Evolutionary conservation across 2,329 filamentous ascomycete genomes (phyloP), one percentile per base, ranked within the genome.

Genomic region (Alternaria sp.): DNA sequence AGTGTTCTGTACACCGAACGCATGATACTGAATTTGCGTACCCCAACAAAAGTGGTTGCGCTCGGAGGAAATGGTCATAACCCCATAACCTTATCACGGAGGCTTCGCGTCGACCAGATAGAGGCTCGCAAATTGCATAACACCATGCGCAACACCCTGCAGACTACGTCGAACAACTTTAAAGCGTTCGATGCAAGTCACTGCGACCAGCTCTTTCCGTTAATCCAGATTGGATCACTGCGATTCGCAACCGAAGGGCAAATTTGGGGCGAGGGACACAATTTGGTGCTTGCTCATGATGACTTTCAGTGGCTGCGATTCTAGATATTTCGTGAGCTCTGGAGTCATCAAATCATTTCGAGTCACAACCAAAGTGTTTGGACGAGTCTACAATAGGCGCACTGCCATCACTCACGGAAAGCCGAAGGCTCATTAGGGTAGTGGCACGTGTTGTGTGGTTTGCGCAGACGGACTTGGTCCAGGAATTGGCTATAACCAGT

Each of bases 221-320:
- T 73, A 26, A 75, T 75, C 4, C 72, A 74, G 32, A 69, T 75
- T 42, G 72, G 71, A 2, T 66, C 66, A 28, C 48, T 75, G 30
- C 58, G 66, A 3, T 74, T 74, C 57, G 70, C 70, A 16, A 73
- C 67, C 0, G 70, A 74, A 51, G 72, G 65, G 22, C 36, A 64
- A 22, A 53, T 75, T 3, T 73, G 70, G 70, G 72, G 70, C 9
- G 69, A 75, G 28, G 72, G 72, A 8, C 67, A 73, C 28, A 74
- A 75, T 39, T 12, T 75, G 39, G 69, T 75, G 39, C 59, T 75
- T n/a, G 71, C 71, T 9, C 65, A 72, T 20, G 65, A 69, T 38
- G 70, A 74, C 38, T 75, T 75, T 32, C 72, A 72, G 44, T 75
- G 72, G 72, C 53, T 75, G 20, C 61, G 61, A 41, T 75, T 71